Conservation (phyloP, 1,284 basidiomycete genomes). For the Chiua sp. region DNA sequence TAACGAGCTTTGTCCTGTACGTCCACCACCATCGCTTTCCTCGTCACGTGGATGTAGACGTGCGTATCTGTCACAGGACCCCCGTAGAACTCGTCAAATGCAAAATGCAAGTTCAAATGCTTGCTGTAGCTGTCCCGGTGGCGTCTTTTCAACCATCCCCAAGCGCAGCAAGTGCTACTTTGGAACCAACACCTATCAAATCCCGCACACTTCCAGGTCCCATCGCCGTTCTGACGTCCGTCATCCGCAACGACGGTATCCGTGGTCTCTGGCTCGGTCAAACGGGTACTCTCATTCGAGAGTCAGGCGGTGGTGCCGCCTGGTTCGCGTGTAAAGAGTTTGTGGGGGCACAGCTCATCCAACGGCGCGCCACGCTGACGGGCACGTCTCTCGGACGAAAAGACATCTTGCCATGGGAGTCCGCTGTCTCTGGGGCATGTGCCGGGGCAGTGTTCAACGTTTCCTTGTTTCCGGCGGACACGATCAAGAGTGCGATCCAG, state of each 20-base stretch:
- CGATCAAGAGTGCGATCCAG: conserved; percentile 95
- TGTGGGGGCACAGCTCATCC: conserved; percentile 64
- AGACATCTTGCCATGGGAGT: conserved; percentile 78
- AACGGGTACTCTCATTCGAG: conserved; percentile 92
- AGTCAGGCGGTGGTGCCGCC: conserved; percentile 89
- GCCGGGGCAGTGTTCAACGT: conserved; percentile 91
- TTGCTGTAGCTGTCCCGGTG: conserved; percentile 40
- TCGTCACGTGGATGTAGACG: not conserved
- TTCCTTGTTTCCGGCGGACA: conserved; percentile 91
- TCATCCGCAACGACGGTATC: conserved; percentile 57
- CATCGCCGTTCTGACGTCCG: no score
- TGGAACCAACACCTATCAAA: conserved; percentile 2
- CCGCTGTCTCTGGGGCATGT: conserved; percentile 84
- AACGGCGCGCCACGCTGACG: conserved; percentile 41
- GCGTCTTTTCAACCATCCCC: not conserved
- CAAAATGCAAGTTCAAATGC: conserved; percentile 98
- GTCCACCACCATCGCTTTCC: conserved; percentile 36
- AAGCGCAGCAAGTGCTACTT: conserved; percentile 6
- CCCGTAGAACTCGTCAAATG: conserved; percentile 98
- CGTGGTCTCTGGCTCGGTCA: conserved; percentile 96
- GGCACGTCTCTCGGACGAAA: conserved; percentile 28
- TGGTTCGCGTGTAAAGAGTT: conserved; percentile 95
- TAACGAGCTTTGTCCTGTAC: conserved; percentile 87
- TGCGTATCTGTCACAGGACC: conserved; percentile 57
- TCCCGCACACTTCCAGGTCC: not conserved